Evolutionary conservation across 768 basidiomycete species (phyloP).

Genomic region (Hydnomerulius pinastri): DNA sequence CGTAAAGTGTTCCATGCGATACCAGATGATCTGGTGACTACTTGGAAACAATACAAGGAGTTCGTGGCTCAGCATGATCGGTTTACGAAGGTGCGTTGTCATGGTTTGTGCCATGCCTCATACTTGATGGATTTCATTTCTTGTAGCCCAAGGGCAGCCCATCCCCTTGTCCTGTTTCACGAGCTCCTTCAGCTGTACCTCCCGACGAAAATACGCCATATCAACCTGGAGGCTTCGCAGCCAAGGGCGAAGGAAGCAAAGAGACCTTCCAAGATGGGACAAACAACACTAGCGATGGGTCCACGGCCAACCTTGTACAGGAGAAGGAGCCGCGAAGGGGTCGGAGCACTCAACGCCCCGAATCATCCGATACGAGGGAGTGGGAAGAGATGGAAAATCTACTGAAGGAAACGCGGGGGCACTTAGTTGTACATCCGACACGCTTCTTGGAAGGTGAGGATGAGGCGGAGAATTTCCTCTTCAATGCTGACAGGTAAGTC

Average conservation of each 20-base stretch:
- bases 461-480: conserved; percentile 88
- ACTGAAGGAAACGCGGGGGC: conserved; percentile 75
- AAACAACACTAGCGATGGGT: conserved; percentile 17
- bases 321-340: conserved; percentile 40
- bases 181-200: no score
- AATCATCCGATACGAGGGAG: conserved; percentile 83
- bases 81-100: conserved; percentile 50
- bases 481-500: conserved; percentile 78
- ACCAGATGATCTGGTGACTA: conserved; percentile 89
- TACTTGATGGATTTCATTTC: conserved; percentile 5
- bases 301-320: conserved; percentile 26
- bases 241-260: conserved; percentile 5
- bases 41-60: conserved; percentile 96
- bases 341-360: conserved; percentile 49
- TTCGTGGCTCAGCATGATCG: conserved; percentile 78
- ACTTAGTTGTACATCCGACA: conserved; percentile 87
- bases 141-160: conserved; percentile 45
- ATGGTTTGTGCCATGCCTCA: background rate
- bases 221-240: conserved; percentile 8
- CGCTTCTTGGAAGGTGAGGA: conserved; percentile 95
- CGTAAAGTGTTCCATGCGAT: conserved; percentile 93
- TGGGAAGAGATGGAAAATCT: conserved; percentile 87
- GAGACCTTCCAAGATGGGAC: conserved; percentile 23
- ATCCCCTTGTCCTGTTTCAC: conserved; percentile 48
- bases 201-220: conserved; percentile 46